Evolutionary conservation across 768 basidiomycete species (phyloP).

Genomic region (Myochromella boudieri): DNA sequence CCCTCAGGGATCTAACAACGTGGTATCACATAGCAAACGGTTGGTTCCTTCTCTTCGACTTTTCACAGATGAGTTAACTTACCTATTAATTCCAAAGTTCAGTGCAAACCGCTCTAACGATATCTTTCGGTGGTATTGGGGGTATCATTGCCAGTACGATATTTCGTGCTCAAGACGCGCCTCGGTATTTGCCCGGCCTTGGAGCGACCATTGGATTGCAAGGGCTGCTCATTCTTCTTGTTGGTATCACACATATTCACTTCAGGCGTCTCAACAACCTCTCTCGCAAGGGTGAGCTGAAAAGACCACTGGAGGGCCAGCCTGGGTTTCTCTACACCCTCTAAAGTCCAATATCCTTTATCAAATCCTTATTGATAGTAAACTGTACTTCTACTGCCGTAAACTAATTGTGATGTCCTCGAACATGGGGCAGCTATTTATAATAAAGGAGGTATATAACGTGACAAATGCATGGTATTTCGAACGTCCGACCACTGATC

Average conservation of each 20-base stretch:
- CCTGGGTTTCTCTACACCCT: slow-evolving; percentile 39
- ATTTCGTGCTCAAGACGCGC: slow-evolving; percentile 41
- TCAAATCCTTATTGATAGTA: neutral
- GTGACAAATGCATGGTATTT: no score
- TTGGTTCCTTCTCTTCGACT: slow-evolving; percentile 9
- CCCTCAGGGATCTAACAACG: slow-evolving; percentile 42
- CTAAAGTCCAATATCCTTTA: slow-evolving; percentile 17
- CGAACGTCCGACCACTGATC: no score
- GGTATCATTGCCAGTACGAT: slow-evolving; percentile 43
- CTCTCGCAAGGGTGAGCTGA: slow-evolving; percentile 30
- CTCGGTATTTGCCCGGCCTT: slow-evolving; percentile 45
- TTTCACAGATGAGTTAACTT: slow-evolving; percentile 2
- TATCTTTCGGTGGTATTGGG: slow-evolving; percentile 41
- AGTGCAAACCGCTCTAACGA: slow-evolving; percentile 38
- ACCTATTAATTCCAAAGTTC: slow-evolving; percentile 19
- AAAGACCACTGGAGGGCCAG: slow-evolving; percentile 33
- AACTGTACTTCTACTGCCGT: slow-evolving; percentile 1
- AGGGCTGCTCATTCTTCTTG: slow-evolving; percentile 32
- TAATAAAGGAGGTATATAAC: no score
- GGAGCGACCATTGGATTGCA: slow-evolving; percentile 41
- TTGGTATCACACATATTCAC: slow-evolving; percentile 32
- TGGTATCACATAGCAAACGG: slow-evolving; percentile 48
- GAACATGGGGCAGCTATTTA: no score
- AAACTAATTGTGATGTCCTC: neutral
- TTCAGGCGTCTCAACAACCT: slow-evolving; percentile 37